Base-by-base conservation (phyloP, 305 asterid genomes). In the Ilex paraguariensis region DNA sequence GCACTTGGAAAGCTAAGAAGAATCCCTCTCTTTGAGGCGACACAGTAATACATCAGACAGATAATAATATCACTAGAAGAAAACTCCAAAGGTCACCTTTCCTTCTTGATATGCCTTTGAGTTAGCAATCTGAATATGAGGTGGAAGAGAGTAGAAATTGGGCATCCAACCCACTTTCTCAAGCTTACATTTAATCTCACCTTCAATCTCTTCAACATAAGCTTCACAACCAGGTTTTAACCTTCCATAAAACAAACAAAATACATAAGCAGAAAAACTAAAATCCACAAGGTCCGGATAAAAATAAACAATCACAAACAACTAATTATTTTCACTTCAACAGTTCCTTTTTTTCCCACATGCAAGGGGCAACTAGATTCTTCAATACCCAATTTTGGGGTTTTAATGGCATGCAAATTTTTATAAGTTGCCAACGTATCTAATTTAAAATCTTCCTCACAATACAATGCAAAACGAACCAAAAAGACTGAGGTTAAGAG, bases 21-120 rank as follows among this genome's bases (percentile, higher is more conserved):
- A 36, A 36, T 4, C n/a, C 3, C 53, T 48, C 13, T 48, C 13
- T 48, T 10, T 6, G 13, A 48, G 2, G 13, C 14, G 13, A 13
- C 12, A 11, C 13, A 46, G 10, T 10, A 13, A 10, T 46, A 13
- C 56, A 52, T 0, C 31, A 13, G 53, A 11, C 15, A 11, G 7
- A 49, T 12, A 49, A 49, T 7, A 7, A 49, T 7, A 5, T 54
- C 40, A 56, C 14, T 13, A 36, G 58, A 13, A 64, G 6, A 58
- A 39, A 58, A 52, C 30, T 7, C 52, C 16, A 59, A 15, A 36
- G 21, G 48, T 74, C 73, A 90, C 98, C 96, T 80, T 84, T 76
- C 95, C 98, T 72, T 85, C 79, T 68, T 77, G 86, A 80, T 87
- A 92, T 4, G 88, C 84, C 71, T 82, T 82, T 2, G 92, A 84